Evolutionary conservation across 352 stramenopile genomes (phyloP).

Genomic region (Globisporangium sylvaticum): DNA sequence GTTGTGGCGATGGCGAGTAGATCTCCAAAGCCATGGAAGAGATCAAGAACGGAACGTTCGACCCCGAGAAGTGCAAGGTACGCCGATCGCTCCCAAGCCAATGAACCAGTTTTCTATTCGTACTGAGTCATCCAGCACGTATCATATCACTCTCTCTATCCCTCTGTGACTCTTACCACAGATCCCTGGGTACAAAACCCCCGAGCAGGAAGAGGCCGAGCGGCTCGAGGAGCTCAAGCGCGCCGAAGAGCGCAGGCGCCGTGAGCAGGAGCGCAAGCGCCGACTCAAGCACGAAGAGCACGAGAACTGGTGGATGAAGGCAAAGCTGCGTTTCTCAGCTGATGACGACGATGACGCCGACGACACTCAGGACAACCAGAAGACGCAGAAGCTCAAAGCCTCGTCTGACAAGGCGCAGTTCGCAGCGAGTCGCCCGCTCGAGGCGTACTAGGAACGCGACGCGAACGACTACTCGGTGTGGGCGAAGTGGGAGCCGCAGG

Average conservation of each 20-base stretch:
- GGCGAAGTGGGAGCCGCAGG: slow-evolving; percentile 66
- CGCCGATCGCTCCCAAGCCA: neutral
- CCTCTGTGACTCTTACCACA: slow-evolving; percentile 6
- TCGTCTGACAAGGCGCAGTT: slow-evolving; percentile 15
- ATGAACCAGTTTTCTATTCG: neutral
- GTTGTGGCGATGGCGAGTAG: slow-evolving; percentile 17
- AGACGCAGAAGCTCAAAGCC: slow-evolving; percentile 2
- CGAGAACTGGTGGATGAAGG: slow-evolving; percentile 65
- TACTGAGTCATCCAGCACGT: neutral
- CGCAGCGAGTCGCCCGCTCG: slow-evolving; percentile 53
- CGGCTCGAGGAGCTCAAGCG: slow-evolving; percentile 26
- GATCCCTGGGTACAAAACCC: slow-evolving; percentile 77
- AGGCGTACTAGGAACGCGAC: slow-evolving; percentile 68
- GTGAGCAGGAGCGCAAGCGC: slow-evolving; percentile 35
- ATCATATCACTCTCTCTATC: neutral
- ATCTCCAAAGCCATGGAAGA: slow-evolving; percentile 70
- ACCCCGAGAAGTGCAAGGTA: slow-evolving; percentile 66
- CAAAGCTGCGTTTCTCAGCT: slow-evolving; percentile 49
- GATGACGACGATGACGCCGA: slow-evolving; percentile 16
- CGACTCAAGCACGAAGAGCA: slow-evolving; percentile 54
- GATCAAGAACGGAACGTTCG: slow-evolving; percentile 80
- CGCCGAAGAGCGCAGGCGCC: slow-evolving; percentile 36
- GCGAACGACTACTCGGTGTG: slow-evolving; percentile 84
- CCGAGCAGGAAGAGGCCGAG: slow-evolving; percentile 65
- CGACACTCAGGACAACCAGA: slow-evolving; percentile 17